These are phyloP conservation scores for Phytophthora ramorum DNA, from an alignment of 352 stramenopile genomes.

Conservation along the genomic window DNA sequence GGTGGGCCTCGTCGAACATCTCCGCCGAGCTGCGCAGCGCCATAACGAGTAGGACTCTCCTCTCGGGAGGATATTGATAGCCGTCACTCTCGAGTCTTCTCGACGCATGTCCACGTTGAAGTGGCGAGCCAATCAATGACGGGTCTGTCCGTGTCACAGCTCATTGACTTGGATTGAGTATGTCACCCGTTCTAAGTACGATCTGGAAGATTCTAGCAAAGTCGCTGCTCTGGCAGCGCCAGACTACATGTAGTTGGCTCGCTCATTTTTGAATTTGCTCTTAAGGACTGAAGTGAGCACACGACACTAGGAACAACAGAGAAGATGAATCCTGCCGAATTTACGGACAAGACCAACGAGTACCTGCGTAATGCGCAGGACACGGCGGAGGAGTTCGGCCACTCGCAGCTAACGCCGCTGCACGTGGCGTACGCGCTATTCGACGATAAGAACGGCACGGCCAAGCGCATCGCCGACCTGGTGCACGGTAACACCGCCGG, in stretches of 20 bases:
- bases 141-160: constrained; percentile 16
- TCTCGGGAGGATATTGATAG: constrained; percentile 8
- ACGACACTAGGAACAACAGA: constrained; percentile 15
- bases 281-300: constrained; percentile 21
- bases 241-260: too few species aligned
- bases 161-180: constrained; percentile 30
- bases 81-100: constrained; percentile 6
- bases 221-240: not conserved
- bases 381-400: constrained; percentile 68
- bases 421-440: constrained; percentile 79
- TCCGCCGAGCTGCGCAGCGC: constrained; percentile 36
- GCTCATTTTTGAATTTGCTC: constrained; percentile 42
- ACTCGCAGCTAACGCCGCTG: constrained; percentile 80
- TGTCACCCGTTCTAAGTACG: constrained; percentile 23
- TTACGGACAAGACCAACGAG: constrained; percentile 84
- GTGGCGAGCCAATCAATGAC: constrained; percentile 24
- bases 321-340: constrained; percentile 76
- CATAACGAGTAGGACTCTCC: not conserved
- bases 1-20: constrained; percentile 59
- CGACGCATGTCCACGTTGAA: constrained; percentile 28
- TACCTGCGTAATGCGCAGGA: constrained; percentile 55
- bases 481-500: constrained; percentile 57
- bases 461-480: constrained; percentile 55
- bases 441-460: constrained; percentile 63
- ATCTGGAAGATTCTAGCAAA: constrained; percentile 41